These are phyloP conservation scores for Ilex aquifolium DNA, from an alignment of 257 asterid species.

Conservation along the genomic window DNA sequence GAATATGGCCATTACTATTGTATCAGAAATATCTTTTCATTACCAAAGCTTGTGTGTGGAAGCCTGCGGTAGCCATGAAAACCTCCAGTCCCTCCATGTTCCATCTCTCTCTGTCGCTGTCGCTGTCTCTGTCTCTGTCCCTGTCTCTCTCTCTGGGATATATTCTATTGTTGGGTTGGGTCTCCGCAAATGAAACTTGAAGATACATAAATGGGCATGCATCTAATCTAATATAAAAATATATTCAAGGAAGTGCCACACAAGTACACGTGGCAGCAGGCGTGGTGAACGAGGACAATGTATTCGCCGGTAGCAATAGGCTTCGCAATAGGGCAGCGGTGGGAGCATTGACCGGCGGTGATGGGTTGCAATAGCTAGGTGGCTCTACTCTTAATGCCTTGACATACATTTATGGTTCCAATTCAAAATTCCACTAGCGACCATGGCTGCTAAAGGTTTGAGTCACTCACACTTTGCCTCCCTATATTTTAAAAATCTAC, in stretches of 20 bases:
- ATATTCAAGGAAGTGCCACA: conserved; percentile 11
- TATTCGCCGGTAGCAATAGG: conserved; percentile 49
- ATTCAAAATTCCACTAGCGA: background rate
- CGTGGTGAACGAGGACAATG: conserved; percentile 56
- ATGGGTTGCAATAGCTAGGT: background rate
- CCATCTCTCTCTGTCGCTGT: conserved; percentile 29
- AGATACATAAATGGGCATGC: conserved; percentile 8
- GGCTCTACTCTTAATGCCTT: background rate
- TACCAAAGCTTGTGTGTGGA: conserved; percentile 38
- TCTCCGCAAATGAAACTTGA: conserved; percentile 9
- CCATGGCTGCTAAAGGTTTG: no score
- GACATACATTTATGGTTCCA: background rate
- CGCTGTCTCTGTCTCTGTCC: no score
- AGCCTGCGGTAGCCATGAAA: conserved; percentile 58
- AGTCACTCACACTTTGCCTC: no score
- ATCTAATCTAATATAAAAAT: no score
- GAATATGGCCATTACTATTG: background rate
- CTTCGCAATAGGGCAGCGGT: conserved; percentile 41
- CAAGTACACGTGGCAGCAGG: conserved; percentile 53
- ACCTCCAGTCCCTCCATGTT: conserved; percentile 42
- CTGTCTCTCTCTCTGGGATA: no score
- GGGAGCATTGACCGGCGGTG: conserved; percentile 32
- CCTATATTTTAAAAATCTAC: no score
- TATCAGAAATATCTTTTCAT: background rate
- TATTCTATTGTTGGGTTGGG: background rate